Conservation (phyloP, 164 flowering plant genomes). For the Tetrastigma voinierianum region DNA sequence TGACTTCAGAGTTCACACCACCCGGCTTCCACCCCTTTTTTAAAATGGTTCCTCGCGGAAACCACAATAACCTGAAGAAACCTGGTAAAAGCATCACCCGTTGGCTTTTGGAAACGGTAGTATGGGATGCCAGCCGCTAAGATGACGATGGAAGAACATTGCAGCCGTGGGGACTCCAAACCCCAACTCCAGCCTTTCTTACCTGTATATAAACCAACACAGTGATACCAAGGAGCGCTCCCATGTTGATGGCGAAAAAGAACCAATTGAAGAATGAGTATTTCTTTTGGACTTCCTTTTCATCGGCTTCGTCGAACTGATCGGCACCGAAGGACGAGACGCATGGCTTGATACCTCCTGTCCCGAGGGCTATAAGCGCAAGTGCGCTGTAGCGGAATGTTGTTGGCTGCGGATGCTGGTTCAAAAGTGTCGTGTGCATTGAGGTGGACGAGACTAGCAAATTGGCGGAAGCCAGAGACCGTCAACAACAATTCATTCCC, state of each 20-base stretch:
- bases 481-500: conserved; percentile 74
- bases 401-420: conserved; percentile 47
- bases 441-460: conserved; percentile 57
- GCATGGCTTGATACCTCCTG: conserved; percentile 62
- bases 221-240: conserved; percentile 58
- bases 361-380: conserved; percentile 63
- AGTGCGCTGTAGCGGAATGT: conserved; percentile 47
- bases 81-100: conserved; percentile 71
- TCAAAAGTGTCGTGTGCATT: conserved; percentile 40
- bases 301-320: conserved; percentile 60
- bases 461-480: conserved; percentile 48
- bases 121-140: conserved; percentile 32
- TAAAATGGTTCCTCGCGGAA: conserved; percentile 39
- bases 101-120: conserved; percentile 68
- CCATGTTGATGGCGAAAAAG: conserved; percentile 77
- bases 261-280: conserved; percentile 79
- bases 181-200: conserved; percentile 59
- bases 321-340: conserved; percentile 66
- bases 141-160: conserved; percentile 39
- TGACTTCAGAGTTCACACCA: conserved; percentile 44
- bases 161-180: conserved; percentile 48
- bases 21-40: conserved; percentile 29
- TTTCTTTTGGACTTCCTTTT: conserved; percentile 46
- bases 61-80: conserved; percentile 62
- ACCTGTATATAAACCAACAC: conserved; percentile 42